Conservation (phyloP, 192 early-diverging fungal species). For the Coemansia sp. region DNA sequence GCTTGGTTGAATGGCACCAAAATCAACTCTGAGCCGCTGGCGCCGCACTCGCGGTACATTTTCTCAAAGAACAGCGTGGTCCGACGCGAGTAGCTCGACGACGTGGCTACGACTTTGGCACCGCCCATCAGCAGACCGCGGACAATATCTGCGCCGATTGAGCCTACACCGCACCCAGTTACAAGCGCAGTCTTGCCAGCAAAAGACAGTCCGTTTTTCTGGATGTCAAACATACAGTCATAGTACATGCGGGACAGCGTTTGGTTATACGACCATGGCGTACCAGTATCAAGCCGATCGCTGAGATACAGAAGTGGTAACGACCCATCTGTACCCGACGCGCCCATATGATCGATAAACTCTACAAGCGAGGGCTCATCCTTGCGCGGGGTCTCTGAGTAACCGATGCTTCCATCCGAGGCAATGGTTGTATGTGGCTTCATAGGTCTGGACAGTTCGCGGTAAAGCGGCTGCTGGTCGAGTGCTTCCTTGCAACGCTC, state of each 20-base stretch:
- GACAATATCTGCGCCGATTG: too few species aligned
- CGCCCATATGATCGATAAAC: too few species aligned
- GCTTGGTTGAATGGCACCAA: slow-evolving; percentile 95
- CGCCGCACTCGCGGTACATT: slow-evolving; percentile 85
- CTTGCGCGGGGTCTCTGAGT: too few species aligned
- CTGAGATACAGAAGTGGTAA: slow-evolving; percentile 52
- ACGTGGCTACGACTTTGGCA: slow-evolving; percentile 85
- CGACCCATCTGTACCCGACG: too few species aligned
- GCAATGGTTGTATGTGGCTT: too few species aligned
- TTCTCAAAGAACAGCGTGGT: slow-evolving; percentile 83
- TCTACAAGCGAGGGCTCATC: too few species aligned
- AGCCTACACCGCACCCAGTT: slow-evolving; percentile 89
- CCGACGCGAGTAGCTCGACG: slow-evolving; percentile 74
- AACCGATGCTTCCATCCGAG: too few species aligned
- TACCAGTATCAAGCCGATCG: background rate
- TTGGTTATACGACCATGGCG: slow-evolving; percentile 63
- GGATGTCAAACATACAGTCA: slow-evolving; percentile 68
- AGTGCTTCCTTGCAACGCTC: too few species aligned
- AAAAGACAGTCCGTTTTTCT: slow-evolving; percentile 77
- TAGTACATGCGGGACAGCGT: slow-evolving; percentile 71
- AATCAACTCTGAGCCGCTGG: slow-evolving; percentile 78
- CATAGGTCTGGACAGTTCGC: too few species aligned
- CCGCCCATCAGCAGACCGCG: slow-evolving; percentile 87
- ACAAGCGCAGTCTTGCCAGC: slow-evolving; percentile 78
- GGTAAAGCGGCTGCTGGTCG: too few species aligned